Evolutionary conservation across 2,329 filamentous ascomycete genomes (phyloP).

Genomic region (Sarocladium oryzae): DNA sequence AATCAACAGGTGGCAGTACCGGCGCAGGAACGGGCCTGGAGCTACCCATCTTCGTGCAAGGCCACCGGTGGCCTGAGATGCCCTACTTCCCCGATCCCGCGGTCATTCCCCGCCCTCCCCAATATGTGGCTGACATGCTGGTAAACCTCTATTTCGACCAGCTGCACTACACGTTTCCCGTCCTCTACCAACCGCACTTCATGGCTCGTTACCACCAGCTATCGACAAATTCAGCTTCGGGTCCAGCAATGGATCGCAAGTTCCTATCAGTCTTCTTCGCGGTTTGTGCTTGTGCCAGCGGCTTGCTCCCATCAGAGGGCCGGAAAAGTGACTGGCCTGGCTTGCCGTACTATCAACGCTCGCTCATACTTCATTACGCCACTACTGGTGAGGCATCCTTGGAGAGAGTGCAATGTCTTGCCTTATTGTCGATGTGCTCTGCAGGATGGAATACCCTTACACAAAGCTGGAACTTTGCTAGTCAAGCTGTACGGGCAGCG

Average conservation of each 20-base stretch:
- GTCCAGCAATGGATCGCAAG: conserved; percentile 12
- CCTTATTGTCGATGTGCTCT: conserved; percentile 22
- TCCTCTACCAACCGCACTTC: conserved; percentile 21
- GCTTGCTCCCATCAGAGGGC: conserved; percentile 15
- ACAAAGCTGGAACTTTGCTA: conserved; percentile 19
- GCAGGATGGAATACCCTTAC: conserved; percentile 24
- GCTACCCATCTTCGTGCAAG: conserved; percentile 21
- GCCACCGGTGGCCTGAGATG: conserved; percentile 19
- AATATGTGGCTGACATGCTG: conserved; percentile 22
- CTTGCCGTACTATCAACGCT: conserved; percentile 14
- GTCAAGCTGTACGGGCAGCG: conserved; percentile 21
- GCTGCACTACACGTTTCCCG: conserved; percentile 22
- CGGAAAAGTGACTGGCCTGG: conserved; percentile 20
- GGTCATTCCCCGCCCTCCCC: conserved; percentile 19
- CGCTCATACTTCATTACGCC: conserved; percentile 9
- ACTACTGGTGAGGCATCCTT: conserved; percentile 20
- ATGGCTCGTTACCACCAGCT: conserved; percentile 18
- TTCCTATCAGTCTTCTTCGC: conserved; percentile 24
- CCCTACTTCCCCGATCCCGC: conserved; percentile 21
- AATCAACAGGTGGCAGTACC: conserved; percentile 1
- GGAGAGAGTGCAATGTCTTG: conserved; percentile 23
- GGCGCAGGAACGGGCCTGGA: conserved; percentile 14
- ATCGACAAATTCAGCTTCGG: conserved; percentile 4
- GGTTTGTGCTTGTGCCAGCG: conserved; percentile 22
- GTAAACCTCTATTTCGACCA: conserved; percentile 22